These are phyloP conservation scores for Trichophyton benhamiae DNA, from an alignment of 2,329 filamentous ascomycete species.

Conservation along the genomic window DNA sequence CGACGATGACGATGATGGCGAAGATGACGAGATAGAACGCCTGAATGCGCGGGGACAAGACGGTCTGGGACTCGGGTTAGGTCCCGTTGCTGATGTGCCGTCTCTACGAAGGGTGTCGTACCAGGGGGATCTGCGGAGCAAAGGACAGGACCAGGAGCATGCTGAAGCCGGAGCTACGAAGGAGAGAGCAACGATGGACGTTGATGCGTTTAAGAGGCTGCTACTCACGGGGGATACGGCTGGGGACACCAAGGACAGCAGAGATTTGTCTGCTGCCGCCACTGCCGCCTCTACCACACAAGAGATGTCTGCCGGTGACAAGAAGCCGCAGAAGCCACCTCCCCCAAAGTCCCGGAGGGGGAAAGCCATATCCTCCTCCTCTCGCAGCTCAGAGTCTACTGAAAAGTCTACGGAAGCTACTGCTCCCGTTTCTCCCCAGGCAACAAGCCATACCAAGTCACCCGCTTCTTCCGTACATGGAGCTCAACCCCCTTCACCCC, in stretches of 20 bases:
- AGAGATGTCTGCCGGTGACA: background rate
- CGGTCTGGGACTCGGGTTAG: background rate
- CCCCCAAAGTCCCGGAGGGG: conserved; percentile 68
- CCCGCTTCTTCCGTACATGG: conserved; percentile 1
- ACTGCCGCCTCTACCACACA: background rate
- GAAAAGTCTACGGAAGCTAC: conserved; percentile 12
- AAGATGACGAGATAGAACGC: background rate
- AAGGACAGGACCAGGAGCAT: background rate
- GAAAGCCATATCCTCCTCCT: conserved; percentile 46
- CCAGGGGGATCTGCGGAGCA: background rate
- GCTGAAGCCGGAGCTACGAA: background rate
- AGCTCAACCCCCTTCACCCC: background rate
- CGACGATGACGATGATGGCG: conserved; percentile 18
- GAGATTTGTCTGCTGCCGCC: background rate
- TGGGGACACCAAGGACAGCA: background rate
- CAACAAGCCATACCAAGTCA: conserved; percentile 15
- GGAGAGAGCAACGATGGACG: conserved; percentile 49
- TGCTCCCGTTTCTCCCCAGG: background rate
- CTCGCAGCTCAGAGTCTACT: conserved; percentile 23
- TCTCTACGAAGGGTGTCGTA: background rate
- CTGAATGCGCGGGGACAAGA: background rate
- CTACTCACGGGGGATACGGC: conserved; percentile 58
- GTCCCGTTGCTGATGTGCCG: background rate
- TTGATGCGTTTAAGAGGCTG: conserved; percentile 64
- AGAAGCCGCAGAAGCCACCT: conserved; percentile 28